These are phyloP conservation scores for Stylonectria norvegica DNA, from an alignment of 2,329 filamentous ascomycete species.

Conservation along the genomic window DNA sequence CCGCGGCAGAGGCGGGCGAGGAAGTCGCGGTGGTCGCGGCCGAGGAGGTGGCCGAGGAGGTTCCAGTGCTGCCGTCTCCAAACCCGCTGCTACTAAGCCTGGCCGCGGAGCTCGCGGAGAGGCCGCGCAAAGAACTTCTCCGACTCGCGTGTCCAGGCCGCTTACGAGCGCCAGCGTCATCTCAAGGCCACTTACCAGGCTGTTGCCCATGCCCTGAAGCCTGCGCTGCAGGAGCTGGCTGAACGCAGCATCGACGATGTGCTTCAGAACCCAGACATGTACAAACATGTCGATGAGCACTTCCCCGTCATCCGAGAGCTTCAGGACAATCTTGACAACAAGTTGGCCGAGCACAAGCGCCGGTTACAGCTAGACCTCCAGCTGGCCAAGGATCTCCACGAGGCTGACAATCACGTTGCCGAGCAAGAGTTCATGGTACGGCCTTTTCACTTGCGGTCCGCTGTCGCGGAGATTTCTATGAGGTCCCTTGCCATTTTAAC, in stretches of 20 bases:
- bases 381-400: conserved; percentile 38
- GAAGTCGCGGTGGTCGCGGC: conserved; percentile 29
- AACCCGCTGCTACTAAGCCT: conserved; percentile 35
- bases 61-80: conserved; percentile 31
- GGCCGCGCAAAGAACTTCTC: conserved; percentile 56
- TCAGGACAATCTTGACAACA: conserved; percentile 29
- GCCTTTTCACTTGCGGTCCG: conserved; percentile 16
- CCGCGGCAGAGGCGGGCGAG: conserved; percentile 33
- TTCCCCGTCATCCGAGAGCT: conserved; percentile 50
- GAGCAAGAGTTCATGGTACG: conserved; percentile 39
- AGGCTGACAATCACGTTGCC: conserved; percentile 32
- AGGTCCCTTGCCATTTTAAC: conserved; percentile 16
- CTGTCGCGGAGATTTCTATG: conserved; percentile 20
- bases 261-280: conserved; percentile 49
- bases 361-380: conserved; percentile 34
- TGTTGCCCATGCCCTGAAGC: conserved; percentile 61
- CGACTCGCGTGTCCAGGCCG: conserved; percentile 52
- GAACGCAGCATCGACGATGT: conserved; percentile 57
- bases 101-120: conserved; percentile 39
- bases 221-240: conserved; percentile 62
- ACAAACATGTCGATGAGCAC: conserved; percentile 55
- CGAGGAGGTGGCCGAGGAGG: conserved; percentile 27
- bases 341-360: conserved; percentile 29
- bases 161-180: conserved; percentile 62
- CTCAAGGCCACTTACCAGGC: conserved; percentile 63